These are phyloP conservation scores for Pyrenophora tritici-repentis DNA, from an alignment of 2,329 filamentous ascomycete species.

Conservation along the genomic window DNA sequence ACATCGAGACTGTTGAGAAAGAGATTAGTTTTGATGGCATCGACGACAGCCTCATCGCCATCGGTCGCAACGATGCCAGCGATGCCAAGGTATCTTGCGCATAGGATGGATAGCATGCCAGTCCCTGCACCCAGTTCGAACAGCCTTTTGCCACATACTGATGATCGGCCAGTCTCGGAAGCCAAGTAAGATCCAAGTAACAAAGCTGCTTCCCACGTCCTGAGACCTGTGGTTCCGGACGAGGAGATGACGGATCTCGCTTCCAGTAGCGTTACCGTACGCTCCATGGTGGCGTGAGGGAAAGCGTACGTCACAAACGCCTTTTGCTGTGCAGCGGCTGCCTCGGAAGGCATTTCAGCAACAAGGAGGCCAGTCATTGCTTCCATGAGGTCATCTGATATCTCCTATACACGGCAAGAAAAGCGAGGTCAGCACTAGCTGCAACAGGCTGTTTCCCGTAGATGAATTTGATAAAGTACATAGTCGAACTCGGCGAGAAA, in stretches of 20 bases:
- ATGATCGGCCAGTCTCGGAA: conserved; percentile 48
- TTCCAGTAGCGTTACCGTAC: conserved; percentile 68
- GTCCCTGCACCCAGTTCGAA: conserved; percentile 79
- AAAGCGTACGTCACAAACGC: conserved; percentile 73
- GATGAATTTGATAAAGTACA: background rate
- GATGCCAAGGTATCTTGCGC: conserved; percentile 68
- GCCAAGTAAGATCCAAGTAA: conserved; percentile 72
- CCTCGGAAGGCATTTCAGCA: conserved; percentile 66
- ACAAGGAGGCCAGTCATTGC: conserved; percentile 68
- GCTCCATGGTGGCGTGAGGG: conserved; percentile 28
- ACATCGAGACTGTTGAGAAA: conserved; percentile 69
- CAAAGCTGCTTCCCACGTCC: conserved; percentile 81
- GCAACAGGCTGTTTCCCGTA: background rate
- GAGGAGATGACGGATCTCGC: conserved; percentile 71
- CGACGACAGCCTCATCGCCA: conserved; percentile 73
- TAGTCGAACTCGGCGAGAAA: background rate
- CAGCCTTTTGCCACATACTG: conserved; percentile 62
- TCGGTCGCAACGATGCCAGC: conserved; percentile 70
- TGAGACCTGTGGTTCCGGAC: conserved; percentile 73
- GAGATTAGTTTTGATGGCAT: conserved; percentile 68
- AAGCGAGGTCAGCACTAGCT: conserved; percentile 29
- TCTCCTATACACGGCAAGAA: conserved; percentile 63
- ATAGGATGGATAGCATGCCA: conserved; percentile 74
- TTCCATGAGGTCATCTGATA: conserved; percentile 79
- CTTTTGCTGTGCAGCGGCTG: conserved; percentile 70